Evolutionary conservation across 805 yeast genomes (phyloP), one percentile per base, ranked within the genome.

Genomic region (Kurtzmaniella cleridarum): DNA sequence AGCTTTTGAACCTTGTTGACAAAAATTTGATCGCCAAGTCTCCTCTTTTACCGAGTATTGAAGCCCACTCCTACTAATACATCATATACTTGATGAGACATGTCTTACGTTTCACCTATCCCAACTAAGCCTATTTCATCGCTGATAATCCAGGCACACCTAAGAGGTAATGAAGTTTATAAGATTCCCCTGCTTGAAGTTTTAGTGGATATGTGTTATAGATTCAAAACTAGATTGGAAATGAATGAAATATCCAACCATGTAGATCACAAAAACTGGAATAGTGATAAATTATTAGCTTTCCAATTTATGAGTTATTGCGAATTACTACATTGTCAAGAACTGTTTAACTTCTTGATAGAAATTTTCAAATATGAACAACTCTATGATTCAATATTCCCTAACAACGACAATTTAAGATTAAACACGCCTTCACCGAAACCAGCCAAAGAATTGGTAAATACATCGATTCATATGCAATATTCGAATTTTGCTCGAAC

Each of bases 361-460:
- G 71, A 68, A 40, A 69, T 72, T 13, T 71, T 52, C 50, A 66
- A 64, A 36, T 73, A 73, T 50, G 76, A 73, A 44, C 59, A 64
- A 50, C 59, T 58, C 38, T 69, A 67, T 60, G 70, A 66, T 40
- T 29, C 34, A 41, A 23, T 36, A 6, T 29, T 29, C 15, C 39
- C 39, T 10, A 17, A 36, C 17, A 36, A 36, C 24, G 39, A 36
- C 12, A 36, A 36, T 18, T 12, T 33, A 12, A 27, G 36, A 11
- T 45, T 36, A 23, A 36, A 36, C 12, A 36, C 39, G 5, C 39
- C 39, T 20, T 36, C 39, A 9, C 39, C 39, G 5, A 34, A 27
- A 17, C 36, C 36, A 4, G 5, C 24, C 5, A 20, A 20, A 20
- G 24, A 20, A 20, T 20, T 20, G 8, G 24, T 5, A 20, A 20